Evolutionary conservation across 805 yeast species (phyloP), one percentile per base, ranked within the genome.

Genomic region (Spathaspora gorwiae): DNA sequence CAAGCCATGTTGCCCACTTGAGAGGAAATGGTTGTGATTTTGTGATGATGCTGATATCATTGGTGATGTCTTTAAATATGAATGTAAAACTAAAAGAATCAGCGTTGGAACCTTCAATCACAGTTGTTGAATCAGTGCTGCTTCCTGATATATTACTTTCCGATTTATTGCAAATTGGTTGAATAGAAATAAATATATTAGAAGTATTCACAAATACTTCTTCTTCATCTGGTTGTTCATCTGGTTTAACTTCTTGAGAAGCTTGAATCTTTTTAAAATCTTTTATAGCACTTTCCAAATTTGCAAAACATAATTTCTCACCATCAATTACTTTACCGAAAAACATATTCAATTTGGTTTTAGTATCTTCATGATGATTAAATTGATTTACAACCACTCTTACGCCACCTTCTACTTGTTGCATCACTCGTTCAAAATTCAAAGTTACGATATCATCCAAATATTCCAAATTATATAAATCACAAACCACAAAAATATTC

Each of bases 1-100:
- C 83, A n/a, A 92, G 73, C 99, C 99, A 94, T n/a, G 79, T 70
- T 8, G 90, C 84, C 99, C 99, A 94, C 59, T 80, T 83, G 39
- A 79, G 61, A 9, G 99, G 98, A 72, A 89, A 85, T 6, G 96
- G 81, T 64, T 94, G 99, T 0, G 98, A 87, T 54, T 84, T 82
- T 42, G 88, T 83, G 27, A 80, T 75, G 38, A 88, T 76, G 7
- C 83, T 76, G 50, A 94, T 80, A 51, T 81, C 78, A 65, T 94
- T 92, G 34, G 85, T 81, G 37, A 81, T 79, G 59, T 94, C 99
- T 53, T 80, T 79, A 53, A 94, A 72, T 15, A 87, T 77, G 32
- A 90, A 72, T 7, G 88, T 79, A 62, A 94, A 90, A 35, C 80
- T 78, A 60, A 92, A 90, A 10, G 87, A 77, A 24, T 75, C 72